These are phyloP conservation scores for Onygenales sp. DNA, from an alignment of 2,329 filamentous ascomycete genomes.

Conservation along the genomic window DNA sequence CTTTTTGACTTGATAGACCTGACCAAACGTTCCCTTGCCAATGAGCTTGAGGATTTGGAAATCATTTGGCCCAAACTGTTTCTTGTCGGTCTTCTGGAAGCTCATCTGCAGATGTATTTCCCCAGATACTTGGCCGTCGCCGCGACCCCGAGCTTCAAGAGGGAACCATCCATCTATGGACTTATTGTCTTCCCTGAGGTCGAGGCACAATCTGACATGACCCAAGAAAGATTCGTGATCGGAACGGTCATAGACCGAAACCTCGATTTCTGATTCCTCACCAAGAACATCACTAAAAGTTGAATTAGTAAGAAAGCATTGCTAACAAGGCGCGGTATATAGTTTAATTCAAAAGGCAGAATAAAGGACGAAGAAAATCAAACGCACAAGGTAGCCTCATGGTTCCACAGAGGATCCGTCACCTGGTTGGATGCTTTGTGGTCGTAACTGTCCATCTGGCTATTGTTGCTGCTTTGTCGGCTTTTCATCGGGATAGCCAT, in stretches of 20 bases:
- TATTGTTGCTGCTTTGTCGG: conserved; percentile 92
- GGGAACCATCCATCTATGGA: conserved; percentile 78
- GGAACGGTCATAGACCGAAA: conserved; percentile 84
- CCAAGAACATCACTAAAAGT: conserved; percentile 75
- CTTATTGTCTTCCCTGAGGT: conserved; percentile 57
- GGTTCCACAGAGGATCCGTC: conserved; percentile 89
- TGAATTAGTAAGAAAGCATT: conserved; percentile 18
- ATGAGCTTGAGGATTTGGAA: conserved; percentile 95
- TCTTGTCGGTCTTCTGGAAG: conserved; percentile 81
- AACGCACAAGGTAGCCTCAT: conserved; percentile 86
- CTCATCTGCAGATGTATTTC: conserved; percentile 81
- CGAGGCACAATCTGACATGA: conserved; percentile 72
- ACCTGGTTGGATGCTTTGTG: conserved; percentile 52
- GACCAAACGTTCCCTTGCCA: conserved; percentile 94
- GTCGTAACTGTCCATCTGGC: conserved; percentile 57
- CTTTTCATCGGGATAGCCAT: conserved; percentile 97
- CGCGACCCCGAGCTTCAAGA: conserved; percentile 68
- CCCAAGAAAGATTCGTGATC: conserved; percentile 85
- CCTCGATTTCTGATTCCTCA: conserved; percentile 78
- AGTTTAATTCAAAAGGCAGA: neutral
- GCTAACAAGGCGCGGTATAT: neutral
- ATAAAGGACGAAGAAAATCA: neutral
- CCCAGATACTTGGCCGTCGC: conserved; percentile 66
- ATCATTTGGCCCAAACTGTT: conserved; percentile 85
- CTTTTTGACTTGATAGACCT: conserved; percentile 97